Evolutionary conservation across 1,284 basidiomycete genomes (phyloP), one percentile per base, ranked within the genome.

Genomic region (Cerrena zonata): DNA sequence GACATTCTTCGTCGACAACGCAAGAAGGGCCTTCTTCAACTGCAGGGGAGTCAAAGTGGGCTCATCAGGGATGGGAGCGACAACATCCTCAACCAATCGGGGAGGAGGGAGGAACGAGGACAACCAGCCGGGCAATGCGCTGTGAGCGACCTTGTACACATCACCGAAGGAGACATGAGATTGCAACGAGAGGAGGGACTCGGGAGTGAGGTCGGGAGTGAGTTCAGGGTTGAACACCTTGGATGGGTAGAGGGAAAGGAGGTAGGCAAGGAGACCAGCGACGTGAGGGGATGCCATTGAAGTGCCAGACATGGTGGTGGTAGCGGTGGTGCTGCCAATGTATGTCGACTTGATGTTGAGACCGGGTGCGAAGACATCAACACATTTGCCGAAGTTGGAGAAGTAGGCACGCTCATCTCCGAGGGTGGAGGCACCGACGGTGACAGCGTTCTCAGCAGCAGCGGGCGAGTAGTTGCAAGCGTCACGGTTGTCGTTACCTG

Each of bases 321-420:
- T 72, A 46, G 80, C 76, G 38, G 65, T 67, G 59, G 74, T 72
- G 53, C 78, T 76, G 42, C 75, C 76, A 55, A 79, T 86, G 80
- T 84, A 88, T 53, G 82, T 81, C 52, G 81, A 83, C 36, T 78
- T 69, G 58, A 89, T 82, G 71, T 80, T 80, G 54, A 83, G 65
- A 53, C 84, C 87, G 30, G 88, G 87, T 5, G 82, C 86, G 61
- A 88, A 88, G 64, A 90, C 70, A 62, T 90, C 86, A 57, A 89
- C 82, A 61, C 84, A 83, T 55, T 77, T 65, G 54, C 83, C 84
- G 63, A 72, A 77, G 77, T 86, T 88, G 60, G 80, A 83, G 76
- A 91, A 91, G 72, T 84, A 86, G 27, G 89, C 87, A 45, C 84
- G 77, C 58, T 80, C 78, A 65, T 93, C 89, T 44, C 67, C 72